Percentiles rank a stretch among this genome's conserved stretches.
Conservation (phyloP, 192 early-diverging fungal species). For the Coemansia asiatica region DNA sequence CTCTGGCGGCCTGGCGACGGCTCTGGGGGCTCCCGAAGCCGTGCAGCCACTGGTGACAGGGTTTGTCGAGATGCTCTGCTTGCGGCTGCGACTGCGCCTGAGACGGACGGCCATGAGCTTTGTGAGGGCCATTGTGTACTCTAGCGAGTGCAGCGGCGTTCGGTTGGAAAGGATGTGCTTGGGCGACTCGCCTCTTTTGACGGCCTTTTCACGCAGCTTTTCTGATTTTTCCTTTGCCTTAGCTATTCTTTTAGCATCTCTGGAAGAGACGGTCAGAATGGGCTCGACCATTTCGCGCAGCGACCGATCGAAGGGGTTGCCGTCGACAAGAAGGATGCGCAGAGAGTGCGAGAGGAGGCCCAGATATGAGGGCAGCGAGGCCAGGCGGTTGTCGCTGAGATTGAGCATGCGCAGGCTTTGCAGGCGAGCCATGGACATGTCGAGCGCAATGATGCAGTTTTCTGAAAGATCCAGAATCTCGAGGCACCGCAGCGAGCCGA, state of each 20-base stretch:
- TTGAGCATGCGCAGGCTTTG: constrained; percentile 45
- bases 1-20: neutral
- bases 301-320: constrained; percentile 46
- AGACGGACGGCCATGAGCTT: constrained; percentile 34
- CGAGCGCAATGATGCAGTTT: constrained; percentile 37
- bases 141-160: constrained; percentile 21
- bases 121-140: constrained; percentile 28
- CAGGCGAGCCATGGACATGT: constrained; percentile 34
- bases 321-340: constrained; percentile 39
- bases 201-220: constrained; percentile 17
- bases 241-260: constrained; percentile 20
- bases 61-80: neutral
- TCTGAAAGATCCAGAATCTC: constrained; percentile 48
- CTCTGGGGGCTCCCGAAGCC: too few relatives aligned
- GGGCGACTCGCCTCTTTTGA: constrained; percentile 7
- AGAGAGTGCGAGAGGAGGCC: constrained; percentile 46
- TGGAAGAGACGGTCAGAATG: constrained; percentile 27
- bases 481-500: constrained; percentile 39
- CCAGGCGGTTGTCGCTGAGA: constrained; percentile 48
- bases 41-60: neutral
- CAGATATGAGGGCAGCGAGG: constrained; percentile 30
- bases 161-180: neutral
- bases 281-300: constrained; percentile 37
- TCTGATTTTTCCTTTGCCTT: constrained; percentile 25
- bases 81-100: constrained; percentile 19